Evolutionary conservation across 75 land plant genomes (phyloP).

Genomic region (Adiantum capillusveneris): DNA sequence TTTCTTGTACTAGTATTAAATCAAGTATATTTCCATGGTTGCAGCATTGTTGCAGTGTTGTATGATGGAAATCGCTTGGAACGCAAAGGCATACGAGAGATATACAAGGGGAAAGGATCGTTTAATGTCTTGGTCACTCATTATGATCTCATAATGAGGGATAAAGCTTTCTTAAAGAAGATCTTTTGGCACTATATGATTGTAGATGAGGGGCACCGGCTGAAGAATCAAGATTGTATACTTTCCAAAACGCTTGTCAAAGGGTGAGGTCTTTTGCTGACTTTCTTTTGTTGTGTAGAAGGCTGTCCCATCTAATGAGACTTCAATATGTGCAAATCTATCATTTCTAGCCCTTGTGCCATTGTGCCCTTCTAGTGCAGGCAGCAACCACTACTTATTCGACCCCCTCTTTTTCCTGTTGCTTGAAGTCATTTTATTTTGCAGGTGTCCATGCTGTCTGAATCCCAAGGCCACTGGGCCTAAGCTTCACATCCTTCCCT

Average conservation of each 20-base stretch:
- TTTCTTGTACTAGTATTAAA: not conserved
- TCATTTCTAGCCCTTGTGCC: no score
- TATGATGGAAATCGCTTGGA: constrained; percentile 88
- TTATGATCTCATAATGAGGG: constrained; percentile 94
- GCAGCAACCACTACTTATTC: no score
- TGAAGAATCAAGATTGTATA: constrained; percentile 93
- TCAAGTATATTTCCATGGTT: no score
- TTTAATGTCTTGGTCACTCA: constrained; percentile 92
- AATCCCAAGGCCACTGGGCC: no score
- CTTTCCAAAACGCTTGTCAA: constrained; percentile 64
- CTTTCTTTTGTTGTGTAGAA: no score
- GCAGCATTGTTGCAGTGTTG: constrained; percentile 59
- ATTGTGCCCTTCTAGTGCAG: no score
- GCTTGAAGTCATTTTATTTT: no score
- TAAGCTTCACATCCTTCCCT: no score
- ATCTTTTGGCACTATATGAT: constrained; percentile 91
- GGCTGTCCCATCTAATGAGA: no score
- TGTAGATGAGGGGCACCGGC: constrained; percentile 93
- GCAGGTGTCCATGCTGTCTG: no score
- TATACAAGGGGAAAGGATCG: constrained; percentile 52
- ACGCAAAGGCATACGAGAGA: constrained; percentile 67
- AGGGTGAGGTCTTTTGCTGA: constrained; percentile 53
- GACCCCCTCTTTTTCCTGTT: no score
- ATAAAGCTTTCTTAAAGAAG: constrained; percentile 82
- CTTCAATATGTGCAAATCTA: no score